Percentiles rank a stretch among this genome's conserved stretches.
Evolutionary conservation across 306 rosid species (phyloP).

Genomic region (Trifolium subterraneum): DNA sequence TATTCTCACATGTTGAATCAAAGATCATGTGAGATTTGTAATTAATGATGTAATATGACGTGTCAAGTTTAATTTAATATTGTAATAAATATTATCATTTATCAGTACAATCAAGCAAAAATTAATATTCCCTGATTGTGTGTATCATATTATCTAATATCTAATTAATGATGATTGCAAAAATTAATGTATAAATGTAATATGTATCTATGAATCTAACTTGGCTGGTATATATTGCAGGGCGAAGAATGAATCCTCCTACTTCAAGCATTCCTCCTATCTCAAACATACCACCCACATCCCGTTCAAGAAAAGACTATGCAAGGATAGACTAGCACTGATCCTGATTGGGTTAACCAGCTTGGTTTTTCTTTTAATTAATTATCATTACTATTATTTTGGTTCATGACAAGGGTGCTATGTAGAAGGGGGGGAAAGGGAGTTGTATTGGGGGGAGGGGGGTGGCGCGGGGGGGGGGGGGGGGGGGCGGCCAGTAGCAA

Average conservation of each 20-base stretch:
- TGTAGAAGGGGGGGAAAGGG: constrained; percentile 19
- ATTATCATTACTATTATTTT: constrained; percentile 12
- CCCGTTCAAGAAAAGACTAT: constrained; percentile 85
- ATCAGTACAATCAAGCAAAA: background rate
- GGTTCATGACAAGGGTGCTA: constrained; percentile 50
- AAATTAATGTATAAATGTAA: background rate
- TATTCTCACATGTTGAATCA: background rate
- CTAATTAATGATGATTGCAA: background rate
- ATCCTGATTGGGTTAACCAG: constrained; percentile 39
- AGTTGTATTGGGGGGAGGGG: background rate
- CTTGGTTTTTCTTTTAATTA: background rate
- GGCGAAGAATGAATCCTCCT: constrained; percentile 82
- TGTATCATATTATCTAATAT: background rate
- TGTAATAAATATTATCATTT: background rate
- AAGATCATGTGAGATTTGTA: background rate
- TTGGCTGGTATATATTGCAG: constrained; percentile 55
- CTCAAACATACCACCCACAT: constrained; percentile 81
- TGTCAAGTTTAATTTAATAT: background rate
- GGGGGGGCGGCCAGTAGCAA: constrained; percentile 40
- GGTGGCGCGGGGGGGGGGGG: background rate
- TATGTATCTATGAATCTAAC: constrained; percentile 37
- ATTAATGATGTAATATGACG: background rate
- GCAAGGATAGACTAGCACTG: constrained; percentile 73
- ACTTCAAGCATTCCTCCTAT: constrained; percentile 62
- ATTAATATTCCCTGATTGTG: no score